Evolutionary conservation across 805 yeast species (phyloP), one percentile per base, ranked within the genome.

Genomic region (Vanderwaltozyma verrucispora): DNA sequence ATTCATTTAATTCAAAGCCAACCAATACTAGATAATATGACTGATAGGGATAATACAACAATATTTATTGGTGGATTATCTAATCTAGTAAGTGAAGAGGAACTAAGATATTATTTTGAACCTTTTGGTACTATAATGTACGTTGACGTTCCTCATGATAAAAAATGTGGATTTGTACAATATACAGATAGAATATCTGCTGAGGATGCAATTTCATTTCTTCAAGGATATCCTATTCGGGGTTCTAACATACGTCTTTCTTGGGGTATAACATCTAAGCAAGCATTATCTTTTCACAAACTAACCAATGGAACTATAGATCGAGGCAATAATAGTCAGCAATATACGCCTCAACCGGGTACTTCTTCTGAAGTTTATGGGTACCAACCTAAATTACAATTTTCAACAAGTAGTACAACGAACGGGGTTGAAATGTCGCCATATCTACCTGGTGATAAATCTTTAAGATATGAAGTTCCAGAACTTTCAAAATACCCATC

Each of bases 181-280:
- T 87, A 73, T 56, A 73, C 76, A 29, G 74, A 79, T 37, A 68
- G 95, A 40, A 75, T 76, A 31, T 77, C 84, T 47, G 96, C 96
- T 2, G 96, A 88, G 60, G 70, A 70, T 38, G 94, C 96, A 10
- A 82, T 87, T 44, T 68, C 74, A 26, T 81, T 79, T 45, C 81
- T 87, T 94, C 95, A 87, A 61, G 95, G 95, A 9, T 84, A 77
- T 54, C 85, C 86, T 27, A 79, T 87, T 48, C 89, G 88, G 35
- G 87, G 84, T 40, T 79, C 84, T 40, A 71, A 89, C 43, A 77
- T 87, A 34, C 69, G 95, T 49, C 69, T 87, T 40, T 79, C 89
- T 36, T 87, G 96, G 96, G 96, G 96, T 23, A 71, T 86, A 47
- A 74, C 82, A 30, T 9, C 27, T 7, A 21, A 21, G 6, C 23